These are phyloP conservation scores for Phyllosticta citriasiana DNA, from an alignment of 2,329 filamentous ascomycete genomes.

Conservation along the genomic window DNA sequence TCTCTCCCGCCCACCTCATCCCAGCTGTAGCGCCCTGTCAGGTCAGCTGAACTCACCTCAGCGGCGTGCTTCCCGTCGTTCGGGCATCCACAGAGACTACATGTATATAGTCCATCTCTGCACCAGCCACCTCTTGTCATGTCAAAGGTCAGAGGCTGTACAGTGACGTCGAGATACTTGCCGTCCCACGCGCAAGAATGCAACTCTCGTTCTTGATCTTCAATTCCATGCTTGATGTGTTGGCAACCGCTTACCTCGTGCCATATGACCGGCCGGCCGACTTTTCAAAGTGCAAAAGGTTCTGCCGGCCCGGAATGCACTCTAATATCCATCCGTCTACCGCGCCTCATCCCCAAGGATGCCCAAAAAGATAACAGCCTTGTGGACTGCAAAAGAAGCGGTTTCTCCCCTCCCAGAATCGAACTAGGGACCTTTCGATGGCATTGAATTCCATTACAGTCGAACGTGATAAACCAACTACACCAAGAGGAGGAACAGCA, in stretches of 20 bases:
- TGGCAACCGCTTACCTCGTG: background rate
- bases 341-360: background rate
- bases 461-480: conserved; percentile 28
- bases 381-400: conserved; percentile 5
- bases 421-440: conserved; percentile 24
- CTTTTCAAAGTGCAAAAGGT: background rate
- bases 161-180: background rate
- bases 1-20: background rate
- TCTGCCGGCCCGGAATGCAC: background rate
- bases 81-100: background rate
- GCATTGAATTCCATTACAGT: conserved; percentile 22
- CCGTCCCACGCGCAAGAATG: background rate
- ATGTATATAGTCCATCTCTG: background rate
- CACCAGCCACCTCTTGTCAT: background rate
- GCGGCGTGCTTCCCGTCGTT: background rate
- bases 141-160: background rate
- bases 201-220: background rate
- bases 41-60: background rate
- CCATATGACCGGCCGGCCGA: background rate
- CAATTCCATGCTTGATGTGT: background rate
- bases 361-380: background rate
- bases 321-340: background rate
- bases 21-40: background rate
- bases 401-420: conserved; percentile 27
- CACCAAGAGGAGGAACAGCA: conserved; percentile 9